Evolutionary conservation across 495 filamentous ascomycete genomes (phyloP).

Genomic region (Aspergillus egyptiacus): DNA sequence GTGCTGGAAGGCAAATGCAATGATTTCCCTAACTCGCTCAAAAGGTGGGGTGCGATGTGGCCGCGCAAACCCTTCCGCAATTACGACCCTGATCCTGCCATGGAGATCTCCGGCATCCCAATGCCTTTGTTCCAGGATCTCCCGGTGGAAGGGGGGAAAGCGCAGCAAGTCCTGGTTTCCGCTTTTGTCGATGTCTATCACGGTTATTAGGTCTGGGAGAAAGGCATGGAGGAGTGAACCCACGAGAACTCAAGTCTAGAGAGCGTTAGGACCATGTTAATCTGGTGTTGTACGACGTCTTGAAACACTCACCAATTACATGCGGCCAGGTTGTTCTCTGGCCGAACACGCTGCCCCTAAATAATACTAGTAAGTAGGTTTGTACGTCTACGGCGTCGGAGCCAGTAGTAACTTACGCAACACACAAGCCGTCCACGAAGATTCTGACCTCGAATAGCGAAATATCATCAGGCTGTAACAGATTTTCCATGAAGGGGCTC

Average conservation of each 20-base stretch:
- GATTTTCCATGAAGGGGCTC: slow-evolving; percentile 53
- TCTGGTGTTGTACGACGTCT: not conserved
- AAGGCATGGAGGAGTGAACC: not conserved
- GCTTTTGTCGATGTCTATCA: slow-evolving; percentile 51
- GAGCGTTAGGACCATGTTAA: not conserved
- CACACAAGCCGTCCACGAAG: slow-evolving; percentile 61
- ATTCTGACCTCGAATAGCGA: slow-evolving; percentile 64
- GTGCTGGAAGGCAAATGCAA: slow-evolving; percentile 82
- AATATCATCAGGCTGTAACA: slow-evolving; percentile 55
- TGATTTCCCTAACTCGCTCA: slow-evolving; percentile 65
- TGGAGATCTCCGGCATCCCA: slow-evolving; percentile 68
- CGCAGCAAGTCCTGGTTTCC: slow-evolving; percentile 58
- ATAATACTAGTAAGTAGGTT: not conserved
- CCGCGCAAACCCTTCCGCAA: slow-evolving; percentile 64
- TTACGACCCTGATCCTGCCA: slow-evolving; percentile 71
- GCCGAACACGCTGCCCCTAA: slow-evolving; percentile 48
- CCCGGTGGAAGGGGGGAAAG: slow-evolving; percentile 69
- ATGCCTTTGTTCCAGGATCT: slow-evolving; percentile 62
- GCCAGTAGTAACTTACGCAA: slow-evolving; percentile 47
- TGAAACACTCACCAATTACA: slow-evolving; percentile 40
- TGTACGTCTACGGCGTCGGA: not conserved
- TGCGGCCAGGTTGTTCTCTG: slow-evolving; percentile 56
- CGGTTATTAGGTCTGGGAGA: not conserved
- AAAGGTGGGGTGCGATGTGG: slow-evolving; percentile 48
- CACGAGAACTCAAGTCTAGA: slow-evolving; percentile 20